Base-by-base conservation (phyloP, 2,329 filamentous ascomycete genomes). In the Curvularia eragrostidis region DNA sequence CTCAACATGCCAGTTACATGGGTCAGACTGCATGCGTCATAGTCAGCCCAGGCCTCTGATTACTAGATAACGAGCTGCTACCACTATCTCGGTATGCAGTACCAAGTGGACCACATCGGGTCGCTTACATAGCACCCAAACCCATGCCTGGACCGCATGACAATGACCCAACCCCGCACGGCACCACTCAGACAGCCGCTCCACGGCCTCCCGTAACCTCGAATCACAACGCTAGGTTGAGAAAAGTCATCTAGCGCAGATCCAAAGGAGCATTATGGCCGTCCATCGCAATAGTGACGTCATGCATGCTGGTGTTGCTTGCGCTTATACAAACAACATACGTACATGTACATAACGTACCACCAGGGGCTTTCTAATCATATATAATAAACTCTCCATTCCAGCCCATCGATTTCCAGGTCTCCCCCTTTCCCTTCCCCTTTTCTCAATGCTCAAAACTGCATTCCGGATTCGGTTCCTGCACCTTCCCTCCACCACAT, bases 381-480 rank as follows among this genome's bases (percentile, higher is more conserved):
- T 8, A 36, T 18, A 36, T 36, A 36, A 36, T 9, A n/a, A 36
- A 13, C 4, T 13, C 34, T 12, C 34, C 15, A 8, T n/a, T 13
- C 18, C 15, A 36, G 34, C 34, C 34, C 34, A 9, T 4, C 15
- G 2, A 18, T 8, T 18, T 7, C 9, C 5, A 2, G 34, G 6
- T n/a, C 5, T 36, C 15, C 8, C 2, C 7, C 15, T 18, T 36
- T 8, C 3, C 7, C 3, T n/a, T n/a, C 15, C 6, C 9, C 34
- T 36, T 36, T 19, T 46, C 61, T 19, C 15, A 48, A 71, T 71
- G 68, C 59, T 73, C 41, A 69, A 68, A 38, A 65, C 66, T 12
- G 26, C 51, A 61, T 28, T 66, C 62, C 61, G 65, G 59, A 12
- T 50, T 46, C 9, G 68, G 13, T 36, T 26, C 30, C 38, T 26